phyloP scores from a whole-genome alignment of 2,329 filamentous ascomycete genomes.

The Periconia digitata region DNA sequence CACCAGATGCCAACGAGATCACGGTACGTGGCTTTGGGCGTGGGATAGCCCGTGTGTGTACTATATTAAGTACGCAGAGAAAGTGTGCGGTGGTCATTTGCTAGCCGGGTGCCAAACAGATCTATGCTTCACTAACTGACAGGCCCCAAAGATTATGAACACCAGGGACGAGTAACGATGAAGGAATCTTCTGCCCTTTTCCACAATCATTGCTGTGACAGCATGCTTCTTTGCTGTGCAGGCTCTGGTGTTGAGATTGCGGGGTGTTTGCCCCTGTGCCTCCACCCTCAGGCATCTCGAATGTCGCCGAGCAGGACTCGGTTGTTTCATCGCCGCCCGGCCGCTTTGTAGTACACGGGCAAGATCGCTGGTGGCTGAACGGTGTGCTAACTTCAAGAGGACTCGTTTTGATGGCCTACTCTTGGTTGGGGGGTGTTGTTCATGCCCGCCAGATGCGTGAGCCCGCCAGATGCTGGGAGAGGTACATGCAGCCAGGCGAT shows the following conservation, averaged over 20 bases:
- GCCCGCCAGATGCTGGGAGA: background rate
- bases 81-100: background rate
- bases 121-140: background rate
- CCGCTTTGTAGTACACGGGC: background rate
- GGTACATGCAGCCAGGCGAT: background rate
- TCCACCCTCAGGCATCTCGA: background rate
- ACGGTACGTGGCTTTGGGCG: background rate
- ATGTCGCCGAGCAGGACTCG: background rate
- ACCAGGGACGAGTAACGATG: background rate
- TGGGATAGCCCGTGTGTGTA: background rate
- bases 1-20: no score
- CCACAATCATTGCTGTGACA: background rate
- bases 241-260: background rate
- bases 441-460: background rate
- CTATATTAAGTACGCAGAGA: background rate
- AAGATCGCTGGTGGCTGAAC: constrained; percentile 2
- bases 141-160: background rate
- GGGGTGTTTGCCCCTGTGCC: background rate
- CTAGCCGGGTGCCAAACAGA: background rate
- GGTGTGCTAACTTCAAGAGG: background rate
- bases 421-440: background rate
- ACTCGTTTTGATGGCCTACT: background rate
- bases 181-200: background rate
- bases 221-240: background rate
- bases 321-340: background rate